Evolutionary conservation across 2,329 filamentous ascomycete genomes (phyloP).

Genomic region (Calonectria multiphialidica): DNA sequence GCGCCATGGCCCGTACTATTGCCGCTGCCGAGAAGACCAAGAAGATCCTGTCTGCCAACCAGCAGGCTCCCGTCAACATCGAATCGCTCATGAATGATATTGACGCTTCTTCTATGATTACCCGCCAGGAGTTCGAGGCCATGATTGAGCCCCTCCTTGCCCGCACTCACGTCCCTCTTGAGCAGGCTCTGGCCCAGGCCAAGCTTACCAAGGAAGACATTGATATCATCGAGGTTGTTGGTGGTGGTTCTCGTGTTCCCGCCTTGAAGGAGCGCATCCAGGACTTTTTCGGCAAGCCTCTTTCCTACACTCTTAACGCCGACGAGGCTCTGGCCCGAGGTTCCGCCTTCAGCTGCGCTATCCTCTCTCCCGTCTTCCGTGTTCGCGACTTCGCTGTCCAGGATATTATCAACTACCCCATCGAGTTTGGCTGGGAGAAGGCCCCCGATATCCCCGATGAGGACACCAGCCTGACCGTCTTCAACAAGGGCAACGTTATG

Average conservation of each 20-base stretch:
- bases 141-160: slow-evolving; percentile 87
- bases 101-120: slow-evolving; percentile 89
- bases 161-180: slow-evolving; percentile 79
- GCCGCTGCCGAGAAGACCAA: slow-evolving; percentile 96
- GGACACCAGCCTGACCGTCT: slow-evolving; percentile 96
- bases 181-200: slow-evolving; percentile 94
- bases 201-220: slow-evolving; percentile 94
- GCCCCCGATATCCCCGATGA: slow-evolving; percentile 98
- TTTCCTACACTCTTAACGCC: slow-evolving; percentile 98
- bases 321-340: slow-evolving; percentile 97
- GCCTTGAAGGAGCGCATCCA: slow-evolving; percentile 91
- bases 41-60: slow-evolving; percentile 97
- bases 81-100: slow-evolving; percentile 99
- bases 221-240: slow-evolving; percentile 92
- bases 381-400: slow-evolving; percentile 98
- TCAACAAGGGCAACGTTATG: slow-evolving; percentile 96
- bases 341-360: slow-evolving; percentile 97
- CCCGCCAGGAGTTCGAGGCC: slow-evolving; percentile 93
- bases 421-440: slow-evolving; percentile 99
- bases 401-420: slow-evolving; percentile 97
- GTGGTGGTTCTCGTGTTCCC: slow-evolving; percentile 94
- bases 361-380: slow-evolving; percentile 96
- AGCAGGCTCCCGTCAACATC: slow-evolving; percentile 92
- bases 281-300: slow-evolving; percentile 89
- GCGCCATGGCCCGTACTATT: slow-evolving; percentile 88